Evolutionary conservation across 352 stramenopile species (phyloP), one percentile per base, ranked within the genome.

Genomic region (Pythium sp.): DNA sequence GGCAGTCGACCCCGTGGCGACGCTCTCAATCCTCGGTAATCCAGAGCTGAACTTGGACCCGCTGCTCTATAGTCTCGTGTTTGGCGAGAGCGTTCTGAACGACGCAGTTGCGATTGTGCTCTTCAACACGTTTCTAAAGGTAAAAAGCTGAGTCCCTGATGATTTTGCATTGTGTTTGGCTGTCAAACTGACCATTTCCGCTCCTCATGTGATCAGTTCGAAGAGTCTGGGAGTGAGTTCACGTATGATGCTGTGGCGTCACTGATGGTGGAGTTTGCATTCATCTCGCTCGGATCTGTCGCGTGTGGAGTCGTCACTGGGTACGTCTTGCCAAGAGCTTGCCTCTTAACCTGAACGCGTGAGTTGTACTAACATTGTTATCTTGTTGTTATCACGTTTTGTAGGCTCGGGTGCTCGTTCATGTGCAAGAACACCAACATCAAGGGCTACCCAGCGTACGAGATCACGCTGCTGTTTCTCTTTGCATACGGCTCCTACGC

Each of bases 71-170:
- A 95, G 83, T 66, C 87, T 99, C 34, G 93, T 99, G 14, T 99
- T 99, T 86, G 97, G 97, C 53, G 97, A 99, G 65, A 98, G 85
- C 64, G 96, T 99, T 15, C 71, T 99, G 36, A 99, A 99, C 70
- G 97, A 99, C 79, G 97, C 97, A 1, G 93, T 99, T 41, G 93
- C 94, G 18, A 99, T 99, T 79, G 96, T 98, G 36, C 77, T 99
- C 4, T 99, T 99, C 80, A 97, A 98, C 64, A 98, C 94, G 9
- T 99, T 98, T 74, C 79, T 95, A 11, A 94, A 97, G 70, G 92
- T 95, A 69, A 59, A 26, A 9, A 14, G 1, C 11, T 43, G 36
- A 43, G 9, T 14, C 36, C 12, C 9, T 15, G 9, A 14, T 43
- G 36, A 15, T 43, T 43, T 15, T 43, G 36, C 4, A 15, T 51